Conservation (phyloP, 164 flowering plant species). For the Nymphaea thermarum region DNA sequence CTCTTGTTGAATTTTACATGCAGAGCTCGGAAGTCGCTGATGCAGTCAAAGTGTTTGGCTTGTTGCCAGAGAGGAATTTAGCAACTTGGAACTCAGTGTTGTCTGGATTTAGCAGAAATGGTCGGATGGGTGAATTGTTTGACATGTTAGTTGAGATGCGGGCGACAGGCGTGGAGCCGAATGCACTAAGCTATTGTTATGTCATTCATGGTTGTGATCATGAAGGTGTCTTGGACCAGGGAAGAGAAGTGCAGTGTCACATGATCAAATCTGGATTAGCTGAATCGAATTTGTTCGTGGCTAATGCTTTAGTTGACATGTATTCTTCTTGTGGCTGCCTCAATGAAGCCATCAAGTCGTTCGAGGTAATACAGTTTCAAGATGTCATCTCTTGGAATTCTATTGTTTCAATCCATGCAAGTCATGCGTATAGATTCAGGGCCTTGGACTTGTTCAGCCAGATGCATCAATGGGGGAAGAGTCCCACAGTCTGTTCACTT, state of each 20-base stretch:
- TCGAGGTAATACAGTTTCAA: constrained; percentile 27
- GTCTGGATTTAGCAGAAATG: constrained; percentile 37
- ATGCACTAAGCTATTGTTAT: constrained; percentile 48
- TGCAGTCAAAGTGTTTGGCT: constrained; percentile 36
- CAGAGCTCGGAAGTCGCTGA: constrained; percentile 18
- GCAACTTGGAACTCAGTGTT: constrained; percentile 55
- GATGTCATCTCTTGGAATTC: constrained; percentile 79
- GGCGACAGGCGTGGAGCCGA: constrained; percentile 30
- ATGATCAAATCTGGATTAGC: constrained; percentile 42
- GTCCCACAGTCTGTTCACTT: constrained; percentile 49
- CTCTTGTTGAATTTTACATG: constrained; percentile 50
- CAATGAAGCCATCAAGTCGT: constrained; percentile 31
- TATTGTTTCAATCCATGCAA: constrained; percentile 37
- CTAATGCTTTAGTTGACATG: constrained; percentile 66
- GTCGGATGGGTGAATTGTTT: constrained; percentile 21
- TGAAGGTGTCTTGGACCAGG: constrained; percentile 27
- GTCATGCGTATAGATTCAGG: constrained; percentile 24
- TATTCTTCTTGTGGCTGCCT: constrained; percentile 48
- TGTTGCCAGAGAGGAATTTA: constrained; percentile 36
- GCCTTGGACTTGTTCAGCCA: constrained; percentile 32
- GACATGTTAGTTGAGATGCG: constrained; percentile 24
- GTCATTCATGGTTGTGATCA: constrained; percentile 41
- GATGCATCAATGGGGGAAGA: constrained; percentile 58
- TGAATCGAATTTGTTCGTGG: constrained; percentile 36
- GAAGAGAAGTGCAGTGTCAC: constrained; percentile 46